Evolutionary conservation across 139 green algal genomes (phyloP).

Genomic region (Coelastrella sp.): DNA sequence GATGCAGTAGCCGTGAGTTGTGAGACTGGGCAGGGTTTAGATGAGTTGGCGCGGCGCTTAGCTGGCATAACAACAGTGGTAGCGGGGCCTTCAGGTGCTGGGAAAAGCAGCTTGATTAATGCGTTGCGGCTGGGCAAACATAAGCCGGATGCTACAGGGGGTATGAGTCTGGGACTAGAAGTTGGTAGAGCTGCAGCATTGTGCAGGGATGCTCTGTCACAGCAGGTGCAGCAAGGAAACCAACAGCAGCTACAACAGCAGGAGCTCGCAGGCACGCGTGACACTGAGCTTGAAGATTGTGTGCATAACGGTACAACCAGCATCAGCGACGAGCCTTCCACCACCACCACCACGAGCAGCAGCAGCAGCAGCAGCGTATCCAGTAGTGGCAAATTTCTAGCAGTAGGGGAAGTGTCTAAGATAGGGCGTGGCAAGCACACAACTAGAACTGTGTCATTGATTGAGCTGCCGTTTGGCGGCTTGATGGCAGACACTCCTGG

Average conservation of each 20-base stretch:
- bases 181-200: neutral
- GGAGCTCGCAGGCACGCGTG: neutral
- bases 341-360: no score
- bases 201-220: neutral
- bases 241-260: neutral
- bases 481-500: constrained; percentile 94
- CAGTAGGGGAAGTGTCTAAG: constrained; percentile 79
- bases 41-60: constrained; percentile 65
- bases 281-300: no score
- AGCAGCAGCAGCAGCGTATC: constrained; percentile 41
- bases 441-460: constrained; percentile 86
- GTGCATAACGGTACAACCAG: no score
- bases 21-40: constrained; percentile 71
- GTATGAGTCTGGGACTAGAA: neutral
- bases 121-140: constrained; percentile 57
- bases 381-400: constrained; percentile 50
- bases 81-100: constrained; percentile 91
- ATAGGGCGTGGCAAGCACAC: constrained; percentile 93
- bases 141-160: constrained; percentile 3
- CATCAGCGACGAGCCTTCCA: no score
- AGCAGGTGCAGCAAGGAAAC: constrained; percentile 27
- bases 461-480: constrained; percentile 80
- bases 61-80: constrained; percentile 77
- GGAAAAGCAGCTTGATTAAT: constrained; percentile 98
- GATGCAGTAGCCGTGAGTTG: constrained; percentile 77